Base-by-base conservation (phyloP, 768 basidiomycete genomes). In the Amanita rimosa region DNA sequence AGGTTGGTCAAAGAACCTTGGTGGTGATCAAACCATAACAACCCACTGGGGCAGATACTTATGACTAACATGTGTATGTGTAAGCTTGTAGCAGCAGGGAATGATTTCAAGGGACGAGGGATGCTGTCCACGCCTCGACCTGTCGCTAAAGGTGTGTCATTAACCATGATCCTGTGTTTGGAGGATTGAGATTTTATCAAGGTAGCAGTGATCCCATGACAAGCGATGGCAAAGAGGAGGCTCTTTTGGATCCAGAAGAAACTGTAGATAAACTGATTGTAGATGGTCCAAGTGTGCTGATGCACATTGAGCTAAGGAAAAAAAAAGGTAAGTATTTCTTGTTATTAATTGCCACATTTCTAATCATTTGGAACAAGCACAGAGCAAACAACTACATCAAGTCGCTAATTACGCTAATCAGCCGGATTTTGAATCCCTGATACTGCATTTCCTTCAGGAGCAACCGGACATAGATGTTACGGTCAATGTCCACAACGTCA, bases 1-100 rank as follows among this genome's bases (percentile, higher is more conserved):
- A 44, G 42, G 19, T 58, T 57, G 11, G 51, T 58, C n/a, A 61
- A 61, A 48, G 36, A 58, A n/a, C 61, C 60, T 3, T 63, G 60
- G 59, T 46, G 54, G 5, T 53, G 53, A 5, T 59, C 55, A 0
- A 63, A 48, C 45, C 52, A 26, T 2, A 53, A 49, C 45, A 52
- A 62, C 6, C 53, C 60, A 0, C 50, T 63, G 5, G 46, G 46
- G 3, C 62, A 62, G 46, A 63, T 62, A 57, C 56, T 62, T n/a
- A 52, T 4, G 52, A 53, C 36, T 56, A 62, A 46, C 50, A 21
- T 8, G 17, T 34, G 26, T 33, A 34, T 29, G 4, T 38, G 26
- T 33, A 44, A 44, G 29, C 42, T 44, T 44, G 29, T 27, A n/a
- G n/a, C 42, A 10, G 24, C 52, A 1, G 52, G 48, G 1, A 49